Percentiles rank a stretch among this genome's conserved stretches.
Conservation (phyloP, 148 eudicot genomes). For the Diospyros lotus region DNA sequence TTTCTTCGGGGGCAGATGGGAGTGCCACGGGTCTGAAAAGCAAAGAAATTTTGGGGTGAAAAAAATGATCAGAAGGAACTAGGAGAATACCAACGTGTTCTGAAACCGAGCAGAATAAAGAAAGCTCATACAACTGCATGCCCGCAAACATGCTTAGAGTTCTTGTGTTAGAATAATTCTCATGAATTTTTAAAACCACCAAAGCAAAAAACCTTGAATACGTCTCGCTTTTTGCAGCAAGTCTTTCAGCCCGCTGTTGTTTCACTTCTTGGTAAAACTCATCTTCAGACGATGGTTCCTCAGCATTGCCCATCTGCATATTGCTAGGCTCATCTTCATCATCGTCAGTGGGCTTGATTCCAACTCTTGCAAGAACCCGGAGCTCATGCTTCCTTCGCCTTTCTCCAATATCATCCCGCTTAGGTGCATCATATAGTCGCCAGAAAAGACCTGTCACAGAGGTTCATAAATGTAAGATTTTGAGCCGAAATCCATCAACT, state of each 20-base stretch:
- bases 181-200: neutral
- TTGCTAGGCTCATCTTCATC: constrained; percentile 30
- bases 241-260: constrained; percentile 40
- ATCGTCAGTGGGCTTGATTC: constrained; percentile 42
- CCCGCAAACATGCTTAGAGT: neutral
- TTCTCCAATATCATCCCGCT: constrained; percentile 83
- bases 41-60: neutral
- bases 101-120: neutral
- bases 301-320: constrained; percentile 23
- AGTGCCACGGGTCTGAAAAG: constrained; percentile 35
- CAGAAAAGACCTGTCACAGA: constrained; percentile 55
- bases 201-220: constrained; percentile 42
- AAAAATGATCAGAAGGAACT: neutral
- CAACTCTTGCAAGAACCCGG: constrained; percentile 63
- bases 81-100: neutral
- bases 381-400: constrained; percentile 81
- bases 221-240: constrained; percentile 45
- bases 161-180: neutral
- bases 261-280: constrained; percentile 51
- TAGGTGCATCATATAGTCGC: constrained; percentile 87
- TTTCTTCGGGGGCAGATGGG: constrained; percentile 44
- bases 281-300: constrained; percentile 40
- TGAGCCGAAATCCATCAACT: neutral
- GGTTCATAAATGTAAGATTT: neutral
- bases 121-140: neutral